Evolutionary conservation across 2,329 filamentous ascomycete species (phyloP).

Genomic region (Fusarium multiceps): DNA sequence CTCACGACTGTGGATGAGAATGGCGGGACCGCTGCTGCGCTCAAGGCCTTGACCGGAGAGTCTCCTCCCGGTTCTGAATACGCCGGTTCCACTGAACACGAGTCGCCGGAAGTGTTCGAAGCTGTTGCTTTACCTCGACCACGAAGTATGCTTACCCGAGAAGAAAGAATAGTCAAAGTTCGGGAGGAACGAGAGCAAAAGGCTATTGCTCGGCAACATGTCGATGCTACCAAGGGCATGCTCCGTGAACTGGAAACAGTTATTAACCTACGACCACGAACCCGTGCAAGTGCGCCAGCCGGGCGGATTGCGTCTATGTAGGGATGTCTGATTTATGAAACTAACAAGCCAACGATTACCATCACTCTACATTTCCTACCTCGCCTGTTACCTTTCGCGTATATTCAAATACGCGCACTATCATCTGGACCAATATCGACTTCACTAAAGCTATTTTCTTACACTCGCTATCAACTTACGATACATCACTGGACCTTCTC

Average conservation of each 20-base stretch:
- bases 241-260: slow-evolving; percentile 92
- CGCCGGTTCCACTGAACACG: slow-evolving; percentile 67
- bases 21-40: slow-evolving; percentile 66
- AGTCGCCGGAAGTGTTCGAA: slow-evolving; percentile 87
- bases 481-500: slow-evolving; percentile 21
- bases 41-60: slow-evolving; percentile 83
- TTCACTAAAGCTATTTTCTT: slow-evolving; percentile 5
- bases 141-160: slow-evolving; percentile 78
- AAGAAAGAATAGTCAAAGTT: slow-evolving; percentile 89
- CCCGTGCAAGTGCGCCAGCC: slow-evolving; percentile 52
- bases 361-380: slow-evolving; percentile 9
- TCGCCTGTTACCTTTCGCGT: slow-evolving; percentile 5
- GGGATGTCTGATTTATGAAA: slow-evolving; percentile 32
- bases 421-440: slow-evolving; percentile 9
- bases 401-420: slow-evolving; percentile 5
- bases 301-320: slow-evolving; percentile 59
- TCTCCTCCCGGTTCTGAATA: slow-evolving; percentile 63
- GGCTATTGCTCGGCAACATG: slow-evolving; percentile 76
- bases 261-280: slow-evolving; percentile 68
- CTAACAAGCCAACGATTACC: slow-evolving; percentile 17
- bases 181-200: slow-evolving; percentile 85
- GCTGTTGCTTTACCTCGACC: slow-evolving; percentile 81
- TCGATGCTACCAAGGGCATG: slow-evolving; percentile 88
- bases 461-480: slow-evolving; percentile 27
- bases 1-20: slow-evolving; percentile 70